Percentiles rank a stretch among this genome's conserved stretches.
These are phyloP conservation scores for Fusarium siculi DNA, from an alignment of 2,329 filamentous ascomycete species.

Conservation along the genomic window DNA sequence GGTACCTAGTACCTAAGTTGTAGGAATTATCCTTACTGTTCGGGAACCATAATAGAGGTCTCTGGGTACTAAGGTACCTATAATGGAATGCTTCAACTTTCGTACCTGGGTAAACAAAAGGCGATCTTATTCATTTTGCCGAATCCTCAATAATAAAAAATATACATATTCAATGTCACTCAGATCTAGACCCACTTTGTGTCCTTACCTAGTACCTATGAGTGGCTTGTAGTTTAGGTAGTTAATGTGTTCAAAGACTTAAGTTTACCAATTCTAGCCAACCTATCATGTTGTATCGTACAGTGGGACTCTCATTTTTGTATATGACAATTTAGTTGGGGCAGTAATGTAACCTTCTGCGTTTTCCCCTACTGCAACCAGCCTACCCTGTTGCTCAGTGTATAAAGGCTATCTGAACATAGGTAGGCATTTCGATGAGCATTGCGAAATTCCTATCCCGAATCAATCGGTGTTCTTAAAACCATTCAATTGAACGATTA, in stretches of 20 bases:
- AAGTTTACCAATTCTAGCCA: neutral
- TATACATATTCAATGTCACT: neutral
- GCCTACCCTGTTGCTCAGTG: neutral
- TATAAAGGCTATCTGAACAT: neutral
- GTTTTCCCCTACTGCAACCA: too few species aligned
- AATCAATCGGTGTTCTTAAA: neutral
- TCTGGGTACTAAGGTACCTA: neutral
- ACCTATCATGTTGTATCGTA: neutral
- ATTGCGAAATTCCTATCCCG: neutral
- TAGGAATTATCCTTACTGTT: constrained; percentile 24
- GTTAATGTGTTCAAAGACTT: neutral
- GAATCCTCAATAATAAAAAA: neutral
- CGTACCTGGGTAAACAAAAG: neutral
- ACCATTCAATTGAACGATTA: neutral
- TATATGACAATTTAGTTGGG: neutral
- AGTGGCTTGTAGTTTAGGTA: neutral
- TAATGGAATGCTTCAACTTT: neutral
- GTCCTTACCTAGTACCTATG: neutral
- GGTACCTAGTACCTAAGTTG: neutral
- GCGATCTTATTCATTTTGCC: neutral
- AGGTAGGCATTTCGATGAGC: neutral
- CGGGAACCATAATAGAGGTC: constrained; percentile 14
- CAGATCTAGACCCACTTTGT: neutral
- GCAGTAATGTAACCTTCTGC: neutral
- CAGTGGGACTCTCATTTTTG: neutral